A percentile compares a stretch with the other conserved stretches of the same genome.
These are phyloP conservation scores for Acaromyces ingoldii DNA, from an alignment of 1,284 basidiomycete genomes.

Conservation along the genomic window DNA sequence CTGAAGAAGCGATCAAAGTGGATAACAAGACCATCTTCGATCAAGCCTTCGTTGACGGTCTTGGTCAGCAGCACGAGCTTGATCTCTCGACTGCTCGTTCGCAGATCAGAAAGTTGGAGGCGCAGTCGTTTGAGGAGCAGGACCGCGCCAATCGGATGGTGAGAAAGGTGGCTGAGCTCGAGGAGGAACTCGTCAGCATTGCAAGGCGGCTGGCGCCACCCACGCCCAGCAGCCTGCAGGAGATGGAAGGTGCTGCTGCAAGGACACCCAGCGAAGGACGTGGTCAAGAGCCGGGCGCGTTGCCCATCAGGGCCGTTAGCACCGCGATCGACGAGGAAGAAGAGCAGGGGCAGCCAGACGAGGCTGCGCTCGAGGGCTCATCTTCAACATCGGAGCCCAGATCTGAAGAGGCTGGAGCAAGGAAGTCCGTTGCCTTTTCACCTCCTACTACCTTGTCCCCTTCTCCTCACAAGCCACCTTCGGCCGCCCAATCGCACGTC, in stretches of 20 bases:
- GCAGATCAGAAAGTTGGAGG: conserved; percentile 34
- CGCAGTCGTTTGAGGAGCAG: conserved; percentile 31
- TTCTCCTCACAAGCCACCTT: too few species aligned
- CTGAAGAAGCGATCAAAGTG: too few species aligned
- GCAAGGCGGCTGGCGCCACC: conserved; percentile 4
- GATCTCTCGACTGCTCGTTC: conserved; percentile 25
- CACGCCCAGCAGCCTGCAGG: neutral
- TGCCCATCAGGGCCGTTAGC: too few species aligned
- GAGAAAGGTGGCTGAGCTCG: conserved; percentile 24
- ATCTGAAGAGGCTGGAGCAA: too few species aligned
- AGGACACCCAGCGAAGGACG: neutral
- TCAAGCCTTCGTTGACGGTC: conserved; percentile 23
- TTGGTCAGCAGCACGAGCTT: conserved; percentile 27
- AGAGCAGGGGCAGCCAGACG: too few species aligned
- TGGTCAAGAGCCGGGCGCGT: too few species aligned
- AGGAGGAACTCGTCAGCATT: conserved; percentile 17
- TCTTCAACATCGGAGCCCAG: too few species aligned
- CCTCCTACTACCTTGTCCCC: too few species aligned
- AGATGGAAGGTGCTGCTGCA: neutral
- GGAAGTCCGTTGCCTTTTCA: too few species aligned
- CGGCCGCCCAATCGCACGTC: too few species aligned
- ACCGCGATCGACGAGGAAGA: too few species aligned
- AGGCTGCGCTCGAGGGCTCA: too few species aligned
- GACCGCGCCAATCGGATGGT: conserved; percentile 28
- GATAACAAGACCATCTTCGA: conserved; percentile 26